Evolutionary conservation across 768 basidiomycete genomes (phyloP).

Genomic region (Dacryopinax primogenitus): DNA sequence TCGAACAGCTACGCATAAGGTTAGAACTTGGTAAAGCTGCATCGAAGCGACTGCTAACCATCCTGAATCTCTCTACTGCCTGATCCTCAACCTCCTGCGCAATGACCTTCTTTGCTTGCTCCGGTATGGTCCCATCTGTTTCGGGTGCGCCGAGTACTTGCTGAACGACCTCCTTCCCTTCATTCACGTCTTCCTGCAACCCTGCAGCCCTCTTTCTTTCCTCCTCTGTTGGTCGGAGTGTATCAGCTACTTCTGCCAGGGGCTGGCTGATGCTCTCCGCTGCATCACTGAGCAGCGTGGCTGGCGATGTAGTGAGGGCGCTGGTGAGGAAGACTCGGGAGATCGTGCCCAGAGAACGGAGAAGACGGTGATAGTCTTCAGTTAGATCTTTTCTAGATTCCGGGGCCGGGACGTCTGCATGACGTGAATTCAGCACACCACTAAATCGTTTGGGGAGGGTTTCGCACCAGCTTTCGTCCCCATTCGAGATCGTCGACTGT

Average conservation of each 20-base stretch:
- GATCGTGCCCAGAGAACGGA: not conserved
- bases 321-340: not conserved
- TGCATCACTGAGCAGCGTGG: not conserved
- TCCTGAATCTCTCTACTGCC: not conserved
- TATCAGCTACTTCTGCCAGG: not conserved
- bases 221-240: not conserved
- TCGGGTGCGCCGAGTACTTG: not conserved
- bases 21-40: not conserved
- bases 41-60: not conserved
- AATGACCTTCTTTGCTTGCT: not conserved
- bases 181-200: not conserved
- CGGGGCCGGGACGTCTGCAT: not conserved
- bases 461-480: not conserved
- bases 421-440: not conserved
- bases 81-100: not conserved
- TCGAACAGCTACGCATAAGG: not conserved
- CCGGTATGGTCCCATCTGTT: not conserved
- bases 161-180: not conserved
- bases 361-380: not conserved
- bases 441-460: not conserved
- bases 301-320: not conserved
- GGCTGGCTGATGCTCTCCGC: slow-evolving; percentile 4
- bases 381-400: not conserved
- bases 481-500: not conserved
- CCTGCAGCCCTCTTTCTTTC: not conserved